Evolutionary conservation across 169 alveolate genomes (phyloP).

Genomic region (Cryptosporidium sp.): DNA sequence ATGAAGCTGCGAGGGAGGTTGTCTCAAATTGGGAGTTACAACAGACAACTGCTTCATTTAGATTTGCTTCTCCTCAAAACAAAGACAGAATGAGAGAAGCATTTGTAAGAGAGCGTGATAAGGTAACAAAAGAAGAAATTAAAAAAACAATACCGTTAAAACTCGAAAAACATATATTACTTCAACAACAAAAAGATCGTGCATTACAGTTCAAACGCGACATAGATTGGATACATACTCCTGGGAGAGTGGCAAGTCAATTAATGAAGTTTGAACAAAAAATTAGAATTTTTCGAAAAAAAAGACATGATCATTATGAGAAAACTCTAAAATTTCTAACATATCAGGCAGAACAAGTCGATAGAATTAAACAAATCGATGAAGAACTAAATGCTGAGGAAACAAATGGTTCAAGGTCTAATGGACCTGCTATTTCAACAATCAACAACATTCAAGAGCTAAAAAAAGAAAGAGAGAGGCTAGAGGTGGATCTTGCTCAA

Average conservation of each 20-base stretch:
- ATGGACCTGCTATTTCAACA: background rate
- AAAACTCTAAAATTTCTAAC: slow-evolving; percentile 26
- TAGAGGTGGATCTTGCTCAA: slow-evolving; percentile 44
- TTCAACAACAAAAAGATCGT: slow-evolving; percentile 71
- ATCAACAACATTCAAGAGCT: background rate
- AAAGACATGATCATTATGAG: slow-evolving; percentile 69
- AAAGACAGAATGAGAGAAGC: slow-evolving; percentile 74
- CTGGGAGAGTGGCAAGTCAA: slow-evolving; percentile 66
- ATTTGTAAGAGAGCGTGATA: slow-evolving; percentile 49
- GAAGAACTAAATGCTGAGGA: slow-evolving; percentile 40
- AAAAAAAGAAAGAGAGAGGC: slow-evolving; percentile 32
- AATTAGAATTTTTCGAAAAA: slow-evolving; percentile 41
- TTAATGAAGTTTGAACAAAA: slow-evolving; percentile 65
- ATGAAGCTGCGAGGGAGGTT: slow-evolving; percentile 75
- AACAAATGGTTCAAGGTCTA: background rate
- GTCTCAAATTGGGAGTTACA: slow-evolving; percentile 66
- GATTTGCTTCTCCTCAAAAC: slow-evolving; percentile 74
- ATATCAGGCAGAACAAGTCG: slow-evolving; percentile 68
- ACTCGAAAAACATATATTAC: slow-evolving; percentile 58
- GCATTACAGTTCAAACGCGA: slow-evolving; percentile 67
- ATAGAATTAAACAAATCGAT: slow-evolving; percentile 53
- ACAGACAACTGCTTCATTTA: slow-evolving; percentile 70
- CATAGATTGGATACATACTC: slow-evolving; percentile 63
- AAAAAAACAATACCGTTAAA: slow-evolving; percentile 51
- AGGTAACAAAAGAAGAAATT: slow-evolving; percentile 57